Percentiles rank a stretch among this genome's conserved stretches.
Conservation (phyloP, 2,329 filamentous ascomycete genomes). For the Colletotrichum sp. region DNA sequence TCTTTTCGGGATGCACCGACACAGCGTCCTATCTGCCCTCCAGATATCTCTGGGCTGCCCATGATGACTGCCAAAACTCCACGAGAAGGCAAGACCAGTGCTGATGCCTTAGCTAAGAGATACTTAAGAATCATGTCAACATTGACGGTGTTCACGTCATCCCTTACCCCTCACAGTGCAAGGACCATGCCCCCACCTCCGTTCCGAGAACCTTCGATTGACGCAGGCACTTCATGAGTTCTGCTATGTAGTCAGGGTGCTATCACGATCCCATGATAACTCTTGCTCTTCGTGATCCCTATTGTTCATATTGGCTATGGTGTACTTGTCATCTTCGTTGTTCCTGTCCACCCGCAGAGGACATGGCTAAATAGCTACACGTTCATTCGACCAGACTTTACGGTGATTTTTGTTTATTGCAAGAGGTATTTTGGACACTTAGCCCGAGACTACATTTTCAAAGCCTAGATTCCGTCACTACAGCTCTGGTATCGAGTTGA, state of each 20-base stretch:
- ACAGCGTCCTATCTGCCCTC: neutral
- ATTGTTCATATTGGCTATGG: accelerated
- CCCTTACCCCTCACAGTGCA: conserved; percentile 23
- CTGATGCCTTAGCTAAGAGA: neutral
- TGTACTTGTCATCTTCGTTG: accelerated
- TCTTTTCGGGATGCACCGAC: neutral
- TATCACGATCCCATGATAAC: accelerated
- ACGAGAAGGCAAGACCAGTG: neutral
- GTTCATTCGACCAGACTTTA: neutral
- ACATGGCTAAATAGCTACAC: neutral
- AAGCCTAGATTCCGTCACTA: neutral
- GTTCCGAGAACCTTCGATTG: neutral
- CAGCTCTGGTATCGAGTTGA: neutral
- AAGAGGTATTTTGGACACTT: neutral
- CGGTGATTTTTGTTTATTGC: neutral
- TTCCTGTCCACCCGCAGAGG: neutral
- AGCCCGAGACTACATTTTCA: neutral
- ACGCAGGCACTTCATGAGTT: neutral
- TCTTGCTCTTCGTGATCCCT: accelerated
- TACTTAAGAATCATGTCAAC: neutral
- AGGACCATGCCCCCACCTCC: neutral
- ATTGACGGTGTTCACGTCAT: conserved; percentile 19
- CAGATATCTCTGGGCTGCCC: neutral
- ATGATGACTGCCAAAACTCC: neutral
- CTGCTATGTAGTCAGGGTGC: neutral